These are phyloP conservation scores for Neurospora intermedia DNA, from an alignment of 495 filamentous ascomycete species.

Conservation along the genomic window DNA sequence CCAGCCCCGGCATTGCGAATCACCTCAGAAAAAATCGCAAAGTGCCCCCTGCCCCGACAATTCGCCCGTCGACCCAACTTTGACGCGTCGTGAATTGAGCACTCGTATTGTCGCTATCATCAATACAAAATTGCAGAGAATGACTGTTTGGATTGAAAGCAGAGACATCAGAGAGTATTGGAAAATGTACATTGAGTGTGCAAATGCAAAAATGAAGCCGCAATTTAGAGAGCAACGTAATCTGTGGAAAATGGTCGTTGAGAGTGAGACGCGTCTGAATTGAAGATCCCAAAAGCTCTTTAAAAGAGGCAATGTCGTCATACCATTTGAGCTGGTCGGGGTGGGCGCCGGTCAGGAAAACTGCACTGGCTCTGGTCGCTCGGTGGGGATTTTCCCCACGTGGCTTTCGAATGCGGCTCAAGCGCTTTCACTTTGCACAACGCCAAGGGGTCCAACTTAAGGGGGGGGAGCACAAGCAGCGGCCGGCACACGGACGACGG, in stretches of 20 bases:
- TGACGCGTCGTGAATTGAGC: conserved; percentile 12
- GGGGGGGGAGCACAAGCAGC: background rate
- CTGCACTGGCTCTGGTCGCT: conserved; percentile 1
- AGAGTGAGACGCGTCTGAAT: conserved; percentile 13
- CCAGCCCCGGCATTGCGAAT: conserved; percentile 18
- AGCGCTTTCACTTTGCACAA: background rate
- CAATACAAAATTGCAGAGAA: background rate
- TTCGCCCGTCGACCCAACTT: background rate
- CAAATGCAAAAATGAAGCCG: background rate
- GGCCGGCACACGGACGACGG: background rate
- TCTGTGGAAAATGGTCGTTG: background rate
- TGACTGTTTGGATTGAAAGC: background rate
- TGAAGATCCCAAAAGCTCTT: conserved; percentile 13
- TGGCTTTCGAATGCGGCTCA: conserved; percentile 20
- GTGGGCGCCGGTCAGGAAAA: conserved; percentile 4
- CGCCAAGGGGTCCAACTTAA: background rate
- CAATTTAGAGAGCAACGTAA: background rate
- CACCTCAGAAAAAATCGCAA: conserved; percentile 22
- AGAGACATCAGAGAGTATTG: background rate
- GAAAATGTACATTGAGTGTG: background rate
- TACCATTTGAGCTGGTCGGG: conserved; percentile 6
- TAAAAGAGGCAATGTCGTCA: conserved; percentile 19
- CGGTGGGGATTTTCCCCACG: conserved; percentile 17
- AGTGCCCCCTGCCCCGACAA: background rate
- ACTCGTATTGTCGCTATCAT: conserved; percentile 6